A percentile compares a stretch with the other conserved stretches of the same genome.
Conservation (phyloP, 441 rosid species). For the Gossypium trilobum region DNA sequence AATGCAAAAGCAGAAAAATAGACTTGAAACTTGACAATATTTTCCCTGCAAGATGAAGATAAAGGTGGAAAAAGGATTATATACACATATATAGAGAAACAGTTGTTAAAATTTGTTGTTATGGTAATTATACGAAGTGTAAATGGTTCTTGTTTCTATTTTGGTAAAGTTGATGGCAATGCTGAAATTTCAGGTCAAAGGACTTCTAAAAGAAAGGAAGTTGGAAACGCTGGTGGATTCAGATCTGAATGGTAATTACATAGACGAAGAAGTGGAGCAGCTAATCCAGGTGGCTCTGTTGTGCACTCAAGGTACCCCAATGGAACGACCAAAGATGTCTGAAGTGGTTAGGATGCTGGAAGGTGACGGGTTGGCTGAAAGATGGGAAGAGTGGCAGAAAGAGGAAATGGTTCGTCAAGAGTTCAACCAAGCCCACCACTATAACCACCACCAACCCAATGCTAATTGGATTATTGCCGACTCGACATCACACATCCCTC, state of each 20-base stretch:
- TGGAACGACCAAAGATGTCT: constrained; percentile 70
- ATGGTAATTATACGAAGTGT: neutral
- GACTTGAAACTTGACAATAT: neutral
- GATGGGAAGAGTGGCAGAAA: constrained; percentile 70
- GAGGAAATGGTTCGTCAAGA: constrained; percentile 42
- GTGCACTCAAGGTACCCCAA: constrained; percentile 56
- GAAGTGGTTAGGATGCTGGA: constrained; percentile 72
- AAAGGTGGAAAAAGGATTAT: neutral
- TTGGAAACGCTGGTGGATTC: constrained; percentile 49
- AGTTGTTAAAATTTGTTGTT: neutral
- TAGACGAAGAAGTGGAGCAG: constrained; percentile 49
- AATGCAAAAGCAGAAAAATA: neutral
- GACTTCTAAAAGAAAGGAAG: constrained; percentile 46
- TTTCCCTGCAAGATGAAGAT: neutral
- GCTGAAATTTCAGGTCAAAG: constrained; percentile 47
- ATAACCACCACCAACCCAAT: constrained; percentile 22
- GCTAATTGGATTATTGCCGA: constrained; percentile 31
- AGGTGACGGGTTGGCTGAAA: constrained; percentile 64
- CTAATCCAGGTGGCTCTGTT: constrained; percentile 61
- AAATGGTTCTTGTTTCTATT: neutral
- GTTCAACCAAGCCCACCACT: constrained; percentile 16
- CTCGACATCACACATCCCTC: constrained; percentile 42
- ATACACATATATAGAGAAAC: neutral
- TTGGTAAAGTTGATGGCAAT: neutral
- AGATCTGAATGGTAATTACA: constrained; percentile 41